These are phyloP conservation scores for Croton setiger DNA, from an alignment of 441 rosid species.

Conservation along the genomic window DNA sequence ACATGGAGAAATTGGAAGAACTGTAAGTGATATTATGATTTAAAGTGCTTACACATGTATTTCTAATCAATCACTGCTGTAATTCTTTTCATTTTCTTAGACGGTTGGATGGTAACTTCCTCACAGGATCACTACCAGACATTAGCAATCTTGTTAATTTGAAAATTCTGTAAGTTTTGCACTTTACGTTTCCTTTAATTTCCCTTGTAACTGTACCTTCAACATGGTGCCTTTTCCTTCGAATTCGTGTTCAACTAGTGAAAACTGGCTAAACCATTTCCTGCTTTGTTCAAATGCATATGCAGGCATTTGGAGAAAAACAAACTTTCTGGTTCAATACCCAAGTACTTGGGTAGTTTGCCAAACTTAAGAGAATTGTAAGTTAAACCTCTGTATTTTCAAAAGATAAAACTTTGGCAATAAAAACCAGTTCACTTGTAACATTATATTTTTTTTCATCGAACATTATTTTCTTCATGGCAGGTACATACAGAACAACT, in stretches of 20 bases:
- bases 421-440: background rate
- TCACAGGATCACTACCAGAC: slow-evolving; percentile 71
- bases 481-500: slow-evolving; percentile 84
- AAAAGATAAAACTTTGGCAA: slow-evolving; percentile 2
- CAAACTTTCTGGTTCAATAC: slow-evolving; percentile 63
- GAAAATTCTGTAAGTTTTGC: slow-evolving; percentile 62
- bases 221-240: background rate
- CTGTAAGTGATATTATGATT: slow-evolving; percentile 47
- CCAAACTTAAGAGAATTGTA: slow-evolving; percentile 76
- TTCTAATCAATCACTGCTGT: background rate
- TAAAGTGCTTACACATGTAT: slow-evolving; percentile 9
- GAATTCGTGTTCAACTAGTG: background rate
- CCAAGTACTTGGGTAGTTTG: slow-evolving; percentile 58
- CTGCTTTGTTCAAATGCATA: slow-evolving; percentile 14
- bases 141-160: slow-evolving; percentile 69
- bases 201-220: background rate
- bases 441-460: slow-evolving; percentile 3
- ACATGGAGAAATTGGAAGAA: slow-evolving; percentile 67
- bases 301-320: slow-evolving; percentile 94
- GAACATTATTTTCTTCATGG: slow-evolving; percentile 18
- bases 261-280: slow-evolving; percentile 13
- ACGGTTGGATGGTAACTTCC: slow-evolving; percentile 76
- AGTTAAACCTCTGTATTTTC: slow-evolving; percentile 26
- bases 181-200: slow-evolving; percentile 8
- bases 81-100: slow-evolving; percentile 35